Evolutionary conservation across 1,139 yeast genomes (phyloP), one percentile per base, ranked within the genome.

Genomic region (Pichia sp.): DNA sequence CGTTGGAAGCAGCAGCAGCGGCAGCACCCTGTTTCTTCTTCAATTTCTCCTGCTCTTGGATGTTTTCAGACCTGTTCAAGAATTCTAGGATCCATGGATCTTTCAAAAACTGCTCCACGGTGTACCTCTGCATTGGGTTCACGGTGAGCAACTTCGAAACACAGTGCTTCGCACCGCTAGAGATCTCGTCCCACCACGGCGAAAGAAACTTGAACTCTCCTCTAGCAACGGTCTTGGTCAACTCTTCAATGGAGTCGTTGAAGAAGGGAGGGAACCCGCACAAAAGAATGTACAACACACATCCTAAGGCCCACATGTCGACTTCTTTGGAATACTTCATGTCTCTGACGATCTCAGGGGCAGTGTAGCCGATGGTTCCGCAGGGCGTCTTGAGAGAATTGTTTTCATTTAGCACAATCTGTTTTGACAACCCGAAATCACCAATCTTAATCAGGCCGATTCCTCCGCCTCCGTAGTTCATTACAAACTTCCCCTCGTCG

Each of bases 111-210:
- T 91, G 87, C 54, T 85, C 85, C 58, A 90, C 86, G 6, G 88
- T 83, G 68, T 89, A 90, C 61, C 98, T 78, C 56, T 78, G 75
- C 16, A 74, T 72, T 1, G 97, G 97, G 67, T 91, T 90, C 31
- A 91, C 96, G 2, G 95, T 90, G 54, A 92, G 74, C 55, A 92
- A 75, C 64, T 79, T 83, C 4, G 82, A 71, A 9, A 92, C 96
- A 71, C 95, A 84, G 63, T 80, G 75, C 69, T 90, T 90, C 7
- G 96, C 98, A 24, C 86, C 89, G 44, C 65, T 68, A 57, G 89
- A 80, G 46, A 92, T 87, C 64, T 92, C 97, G 70, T 92, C 97
- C 98, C 98, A 92, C 98, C 98, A 92, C 0, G 98, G 98, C 55
- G 83, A 75, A 56, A 92, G 74, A 68, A 91, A 92, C 16, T 87